Evolutionary conservation across 345 rosid genomes (phyloP), one percentile per base, ranked within the genome.

Genomic region (Toxicodendron radicans): DNA sequence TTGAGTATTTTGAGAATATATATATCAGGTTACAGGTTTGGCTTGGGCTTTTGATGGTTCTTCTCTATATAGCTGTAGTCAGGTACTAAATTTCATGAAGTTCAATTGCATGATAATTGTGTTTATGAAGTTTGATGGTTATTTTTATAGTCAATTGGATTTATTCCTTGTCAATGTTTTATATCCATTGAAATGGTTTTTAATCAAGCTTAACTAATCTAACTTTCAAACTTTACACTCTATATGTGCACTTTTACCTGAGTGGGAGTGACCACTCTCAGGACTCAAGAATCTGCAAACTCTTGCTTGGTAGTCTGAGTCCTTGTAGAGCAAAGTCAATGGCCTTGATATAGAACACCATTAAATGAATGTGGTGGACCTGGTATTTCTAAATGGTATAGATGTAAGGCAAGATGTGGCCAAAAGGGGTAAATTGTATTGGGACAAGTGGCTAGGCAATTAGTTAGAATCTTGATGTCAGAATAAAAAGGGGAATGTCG

Each of bases 41-140:
- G 90, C 92, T 71, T 93, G 98, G 99, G 89, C 92, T 57, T 95
- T 84, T 75, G 86, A 82, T 68, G 98, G 95, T 57, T 68, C 73
- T 66, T 88, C 85, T 80, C 86, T 95, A 79, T 95, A 87, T 85
- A 93, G 93, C 80, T 91, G 94, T 85, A 86, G 97, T 77, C 94
- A 88, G 98, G 99, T 95, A 91, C 63, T 70, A 35, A 23, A 33
- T 75, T 64, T 75, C 21, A 71, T 54, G 11, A 64, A 49, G 13
- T 72, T 75, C 32, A 53, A 14, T 46, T 60, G 35, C 33, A 52
- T 72, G 20, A 48, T 57, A 58, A 48, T 64, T 66, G 14, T 59
- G 21, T 38, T 21, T 66, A 27, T n/a, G 21, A 38, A n/a, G 51
- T 43, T 63, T 48, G 58, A 14, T 13, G 18, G 16, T n/a, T 46